phyloP scores from a whole-genome alignment of 2,329 filamentous ascomycete species.

The Colletotrichum sp. region DNA sequence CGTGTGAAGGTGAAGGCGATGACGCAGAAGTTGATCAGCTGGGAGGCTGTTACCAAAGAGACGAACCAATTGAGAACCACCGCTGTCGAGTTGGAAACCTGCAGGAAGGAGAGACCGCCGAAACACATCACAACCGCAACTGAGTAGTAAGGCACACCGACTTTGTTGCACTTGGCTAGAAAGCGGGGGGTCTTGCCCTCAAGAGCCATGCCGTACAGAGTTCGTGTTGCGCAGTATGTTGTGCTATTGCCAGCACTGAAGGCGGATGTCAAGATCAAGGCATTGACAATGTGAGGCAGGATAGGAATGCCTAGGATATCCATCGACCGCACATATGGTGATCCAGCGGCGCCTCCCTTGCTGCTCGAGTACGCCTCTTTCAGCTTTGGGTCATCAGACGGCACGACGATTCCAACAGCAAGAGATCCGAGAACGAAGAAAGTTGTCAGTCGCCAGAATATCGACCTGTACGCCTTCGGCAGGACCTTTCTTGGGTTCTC shows the following conservation, averaged over 20 bases:
- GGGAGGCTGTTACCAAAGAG: neutral
- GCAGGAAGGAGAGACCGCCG: neutral
- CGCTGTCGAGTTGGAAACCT: neutral
- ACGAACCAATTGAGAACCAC: neutral
- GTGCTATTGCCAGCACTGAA: neutral
- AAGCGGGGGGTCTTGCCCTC: neutral
- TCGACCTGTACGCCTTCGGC: neutral
- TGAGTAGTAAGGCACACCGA: neutral
- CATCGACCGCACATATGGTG: neutral
- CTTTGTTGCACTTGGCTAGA: neutral
- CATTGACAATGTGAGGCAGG: neutral
- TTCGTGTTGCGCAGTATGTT: neutral
- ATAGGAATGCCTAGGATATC: neutral
- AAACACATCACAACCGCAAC: neutral
- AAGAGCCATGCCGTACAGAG: neutral
- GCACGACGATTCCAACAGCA: neutral
- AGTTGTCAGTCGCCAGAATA: neutral
- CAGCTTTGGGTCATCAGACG: neutral
- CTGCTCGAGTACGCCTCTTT: neutral
- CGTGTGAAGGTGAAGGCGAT: neutral
- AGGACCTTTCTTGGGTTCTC: neutral
- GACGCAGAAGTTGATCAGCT: neutral
- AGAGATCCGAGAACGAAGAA: neutral
- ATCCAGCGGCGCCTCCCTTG: neutral
- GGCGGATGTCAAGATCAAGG: neutral